These are phyloP conservation scores for Euclidium syriacum DNA, from an alignment of 345 rosid species.

Conservation along the genomic window DNA sequence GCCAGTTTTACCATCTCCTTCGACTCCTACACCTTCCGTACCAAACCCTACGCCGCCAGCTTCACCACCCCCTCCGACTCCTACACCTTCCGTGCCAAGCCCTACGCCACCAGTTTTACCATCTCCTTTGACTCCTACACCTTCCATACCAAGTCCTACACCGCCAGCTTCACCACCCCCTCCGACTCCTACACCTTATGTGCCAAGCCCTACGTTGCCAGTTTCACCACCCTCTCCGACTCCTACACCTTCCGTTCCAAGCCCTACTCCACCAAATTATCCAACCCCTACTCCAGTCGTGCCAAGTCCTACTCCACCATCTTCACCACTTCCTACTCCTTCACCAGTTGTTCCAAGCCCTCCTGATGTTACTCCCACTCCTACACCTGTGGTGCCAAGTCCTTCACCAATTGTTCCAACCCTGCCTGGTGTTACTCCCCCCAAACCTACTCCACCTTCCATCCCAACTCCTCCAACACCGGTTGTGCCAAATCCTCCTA, in stretches of 20 bases:
- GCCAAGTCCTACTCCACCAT: constrained; percentile 18
- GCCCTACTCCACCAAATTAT: not conserved
- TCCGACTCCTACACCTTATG: not conserved
- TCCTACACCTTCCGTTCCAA: not conserved
- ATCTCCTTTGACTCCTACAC: not conserved
- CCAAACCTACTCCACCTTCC: too few relatives aligned
- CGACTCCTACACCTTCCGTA: not conserved
- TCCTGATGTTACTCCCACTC: too few relatives aligned
- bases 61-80: constrained; percentile 9
- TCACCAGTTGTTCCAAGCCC: too few relatives aligned
- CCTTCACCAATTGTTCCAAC: too few relatives aligned
- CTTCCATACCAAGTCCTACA: constrained; percentile 10
- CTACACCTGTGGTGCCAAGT: too few relatives aligned
- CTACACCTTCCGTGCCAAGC: not conserved
- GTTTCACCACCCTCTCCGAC: not conserved
- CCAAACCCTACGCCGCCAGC: constrained; percentile 7
- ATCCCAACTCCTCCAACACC: too few relatives aligned
- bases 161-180: constrained; percentile 15
- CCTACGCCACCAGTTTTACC: constrained; percentile 16
- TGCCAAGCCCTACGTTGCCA: constrained; percentile 4
- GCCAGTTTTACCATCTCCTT: not conserved
- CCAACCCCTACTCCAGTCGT: constrained; percentile 16
- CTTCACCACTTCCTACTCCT: constrained; percentile 7
- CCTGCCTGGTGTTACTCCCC: too few relatives aligned
- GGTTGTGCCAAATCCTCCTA: not conserved